phyloP scores from a whole-genome alignment of 148 eudicot species.

The Cornus florida region DNA sequence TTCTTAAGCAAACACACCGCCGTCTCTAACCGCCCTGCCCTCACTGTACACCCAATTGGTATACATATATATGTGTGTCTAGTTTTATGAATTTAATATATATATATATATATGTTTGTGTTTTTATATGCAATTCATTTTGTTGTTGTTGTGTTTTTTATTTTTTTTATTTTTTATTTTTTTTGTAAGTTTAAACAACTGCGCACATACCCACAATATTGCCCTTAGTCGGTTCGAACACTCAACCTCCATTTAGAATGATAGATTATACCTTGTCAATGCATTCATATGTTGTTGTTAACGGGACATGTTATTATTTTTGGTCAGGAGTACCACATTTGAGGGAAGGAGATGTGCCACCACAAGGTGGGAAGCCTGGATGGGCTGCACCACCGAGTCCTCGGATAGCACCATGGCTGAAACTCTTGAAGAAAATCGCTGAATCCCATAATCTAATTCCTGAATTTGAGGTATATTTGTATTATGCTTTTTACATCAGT shows the following conservation, averaged over 20 bases:
- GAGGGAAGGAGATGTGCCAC: constrained; percentile 75
- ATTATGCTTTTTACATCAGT: neutral
- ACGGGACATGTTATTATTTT: neutral
- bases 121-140: no score
- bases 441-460: constrained; percentile 61
- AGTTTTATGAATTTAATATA: no score
- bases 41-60: constrained; percentile 81
- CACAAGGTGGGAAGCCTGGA: constrained; percentile 88
- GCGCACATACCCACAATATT: no score
- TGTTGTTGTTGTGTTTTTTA: neutral
- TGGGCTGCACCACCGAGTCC: constrained; percentile 93
- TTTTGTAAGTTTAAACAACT: no score
- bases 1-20: constrained; percentile 74
- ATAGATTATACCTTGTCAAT: no score
- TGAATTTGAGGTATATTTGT: constrained; percentile 72
- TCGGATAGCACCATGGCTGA: constrained; percentile 74
- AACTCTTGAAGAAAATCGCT: constrained; percentile 67
- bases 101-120: no score
- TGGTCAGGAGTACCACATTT: constrained; percentile 81
- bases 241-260: no score
- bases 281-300: neutral
- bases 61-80: neutral
- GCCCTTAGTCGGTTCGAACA: no score
- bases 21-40: constrained; percentile 71
- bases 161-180: no score